Evolutionary conservation across 2,329 filamentous ascomycete genomes (phyloP), one percentile per base, ranked within the genome.

Genomic region (Ceratocystis huliohia): DNA sequence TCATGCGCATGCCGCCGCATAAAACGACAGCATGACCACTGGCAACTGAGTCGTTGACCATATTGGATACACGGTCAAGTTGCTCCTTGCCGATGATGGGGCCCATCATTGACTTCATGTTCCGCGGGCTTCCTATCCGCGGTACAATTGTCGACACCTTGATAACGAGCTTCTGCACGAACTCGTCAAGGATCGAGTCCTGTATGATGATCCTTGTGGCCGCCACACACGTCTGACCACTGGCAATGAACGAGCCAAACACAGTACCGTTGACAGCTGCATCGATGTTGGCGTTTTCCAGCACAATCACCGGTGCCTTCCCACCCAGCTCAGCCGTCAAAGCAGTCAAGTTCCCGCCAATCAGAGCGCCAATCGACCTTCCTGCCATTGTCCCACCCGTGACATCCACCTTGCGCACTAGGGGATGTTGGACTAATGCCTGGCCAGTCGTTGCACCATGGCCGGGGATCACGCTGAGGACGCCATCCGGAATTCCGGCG

Each of bases 321-420:
- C 86, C 86, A 17, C 86, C 86, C 0, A 86, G 81, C 74, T 88
- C 85, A 17, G 87, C 78, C 1, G 82, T 83, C 5, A 87, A 80
- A 70, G 85, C 84, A 75, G 87, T 87, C 70, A 85, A 73, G 68
- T 82, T 82, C 5, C 79, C 87, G 0, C 80, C 77, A 1, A 85
- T 80, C 0, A 88, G 87, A 72, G 83, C 81, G 81, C 90, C 88
- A 64, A 93, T 89, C 64, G 85, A 78, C 66, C 84, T 82, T 0
- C 87, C 89, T 0, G 88, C 90, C 1, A 78, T 79, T 1, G 85
- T 88, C 6, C 84, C 88, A 30, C 89, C 89, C 0, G 89, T 93
- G 70, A 94, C 93, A 0, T 86, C 85, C 59, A 93, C 79, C 72
- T 88, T 89, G 70, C 88, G 83, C 33, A 93, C 82, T 59, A 83